Evolutionary conservation across 208 protist genomes (phyloP), one percentile per base, ranked within the genome.

Genomic region (Acanthamoeba castellanii): DNA sequence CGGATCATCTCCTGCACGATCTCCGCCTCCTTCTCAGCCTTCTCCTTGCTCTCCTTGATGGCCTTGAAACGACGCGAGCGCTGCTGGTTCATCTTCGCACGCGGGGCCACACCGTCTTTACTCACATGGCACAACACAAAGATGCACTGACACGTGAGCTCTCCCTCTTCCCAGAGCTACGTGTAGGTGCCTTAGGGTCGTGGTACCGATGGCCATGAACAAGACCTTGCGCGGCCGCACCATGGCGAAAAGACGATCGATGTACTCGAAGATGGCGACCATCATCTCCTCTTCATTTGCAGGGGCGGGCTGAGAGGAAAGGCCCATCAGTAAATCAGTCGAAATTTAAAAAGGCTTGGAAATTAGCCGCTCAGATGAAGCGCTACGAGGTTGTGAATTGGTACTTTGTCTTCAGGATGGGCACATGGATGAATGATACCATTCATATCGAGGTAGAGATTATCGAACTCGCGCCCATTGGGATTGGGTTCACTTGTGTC

Each of bases 1-100:
- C 55, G 20, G 6, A 95, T 5, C 52, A 90, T 55, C 42, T 95
- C 76, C 42, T 95, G 93, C 13, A 32, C 5, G 25, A 95, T 57
- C 52, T 96, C 78, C 25, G 61, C 89, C 50, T 95, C 93, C 16
- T 91, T 82, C 11, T 96, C 18, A 4, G 97, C 96, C 96, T 94
- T 97, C 97, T 97, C 99, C 97, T 87, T 97, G 9, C 95, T 95
- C 88, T 99, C 99, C 90, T 99, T 96, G 8, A 98, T 99, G 6
- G 99, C 97, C 50, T 98, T 97, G 97, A 99, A 99, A 55, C 99
- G 98, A 34, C 99, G 97, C 50, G 98, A 98, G 93, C 99, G 98
- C 97, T 99, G 99, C 97, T 99, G 99, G 95, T 99, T 99, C 99
- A 99, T 99, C 95, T 99, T 99, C 81, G 99, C 99, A 30, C 99